Base-by-base conservation (phyloP, 129 eudicot species). In the Artemisia argyi region DNA sequence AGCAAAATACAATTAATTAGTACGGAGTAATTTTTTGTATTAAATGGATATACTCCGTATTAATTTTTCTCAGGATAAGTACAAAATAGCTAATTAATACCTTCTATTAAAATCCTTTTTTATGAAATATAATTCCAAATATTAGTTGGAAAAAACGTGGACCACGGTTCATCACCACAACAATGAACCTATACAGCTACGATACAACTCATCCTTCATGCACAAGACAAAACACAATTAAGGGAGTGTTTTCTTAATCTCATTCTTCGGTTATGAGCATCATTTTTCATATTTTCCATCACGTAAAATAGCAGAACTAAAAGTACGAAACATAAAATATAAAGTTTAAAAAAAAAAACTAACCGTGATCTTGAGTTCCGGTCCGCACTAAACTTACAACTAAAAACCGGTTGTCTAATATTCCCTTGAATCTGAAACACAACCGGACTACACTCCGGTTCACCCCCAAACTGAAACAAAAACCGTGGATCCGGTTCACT, bases 391-490 rank as follows among this genome's bases (percentile, higher is more conserved):
- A 93, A 93, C 79, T 93, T 93, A 79, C 98, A 93, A 70, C 97
- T 93, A 62, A 93, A 93, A 79, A 93, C 96, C 81, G 98, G 98
- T 72, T 93, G 98, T 28, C 97, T 73, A 0, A 93, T 93, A 61
- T 82, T 93, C 85, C 91, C 98, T 73, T 90, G 97, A 60, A 93
- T 87, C 81, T 93, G 98, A 53, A 81, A 93, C 30, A 93, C 92
- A 49, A 89, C 96, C 65, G 97, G 97, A 30, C 98, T 93, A 62
- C 95, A 87, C 79, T 93, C 92, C 79, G 98, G 98, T 57, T 89
- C 98, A 54, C 98, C 97, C 0, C 97, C 98, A 14, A 93, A 93
- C 84, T 93, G 98, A 55, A 93, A 93, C 69, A 93, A 86, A 57
- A 80, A 93, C 81, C 98, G 80, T 1, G 98, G 98, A 66, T 93